Percentiles rank a stretch among this genome's conserved stretches.
Evolutionary conservation across 2,329 filamentous ascomycete species (phyloP).

Genomic region (Fusarium sp.): DNA sequence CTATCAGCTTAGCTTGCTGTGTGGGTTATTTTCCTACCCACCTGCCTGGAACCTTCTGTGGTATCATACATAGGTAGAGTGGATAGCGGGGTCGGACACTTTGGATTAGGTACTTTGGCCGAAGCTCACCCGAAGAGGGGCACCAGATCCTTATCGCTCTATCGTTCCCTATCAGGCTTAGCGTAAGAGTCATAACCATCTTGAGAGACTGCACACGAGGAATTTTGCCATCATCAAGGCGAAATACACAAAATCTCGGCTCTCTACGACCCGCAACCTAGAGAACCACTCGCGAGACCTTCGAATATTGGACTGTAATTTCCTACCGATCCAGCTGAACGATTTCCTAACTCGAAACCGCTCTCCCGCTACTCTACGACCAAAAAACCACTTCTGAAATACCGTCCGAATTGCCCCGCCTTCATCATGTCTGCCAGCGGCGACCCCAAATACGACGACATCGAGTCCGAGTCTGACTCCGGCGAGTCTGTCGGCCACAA

Average conservation of each 20-base stretch:
- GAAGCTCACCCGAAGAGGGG: constrained; percentile 47
- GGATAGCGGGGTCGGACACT: neutral
- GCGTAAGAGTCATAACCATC: constrained; percentile 50
- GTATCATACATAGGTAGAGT: neutral
- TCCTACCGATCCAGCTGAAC: constrained; percentile 23
- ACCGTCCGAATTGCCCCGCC: constrained; percentile 43
- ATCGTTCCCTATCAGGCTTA: constrained; percentile 48
- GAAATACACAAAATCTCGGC: constrained; percentile 45
- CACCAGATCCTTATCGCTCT: constrained; percentile 49
- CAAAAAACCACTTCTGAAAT: constrained; percentile 35
- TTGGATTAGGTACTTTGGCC: constrained; percentile 10
- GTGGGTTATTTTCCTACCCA: too few relatives aligned
- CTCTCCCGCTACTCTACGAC: constrained; percentile 22
- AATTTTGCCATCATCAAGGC: constrained; percentile 52
- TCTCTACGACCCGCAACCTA: constrained; percentile 30
- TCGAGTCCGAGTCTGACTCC: constrained; percentile 75
- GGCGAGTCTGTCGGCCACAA: constrained; percentile 71
- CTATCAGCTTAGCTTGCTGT: too few relatives aligned
- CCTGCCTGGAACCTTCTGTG: neutral
- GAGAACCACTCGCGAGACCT: constrained; percentile 22
- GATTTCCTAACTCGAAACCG: constrained; percentile 14
- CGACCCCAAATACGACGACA: constrained; percentile 73
- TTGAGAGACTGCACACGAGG: constrained; percentile 51
- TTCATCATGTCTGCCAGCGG: constrained; percentile 63
- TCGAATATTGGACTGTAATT: constrained; percentile 32